Evolutionary conservation across 345 rosid species (phyloP).

Genomic region (Capsella bursapastoris): DNA sequence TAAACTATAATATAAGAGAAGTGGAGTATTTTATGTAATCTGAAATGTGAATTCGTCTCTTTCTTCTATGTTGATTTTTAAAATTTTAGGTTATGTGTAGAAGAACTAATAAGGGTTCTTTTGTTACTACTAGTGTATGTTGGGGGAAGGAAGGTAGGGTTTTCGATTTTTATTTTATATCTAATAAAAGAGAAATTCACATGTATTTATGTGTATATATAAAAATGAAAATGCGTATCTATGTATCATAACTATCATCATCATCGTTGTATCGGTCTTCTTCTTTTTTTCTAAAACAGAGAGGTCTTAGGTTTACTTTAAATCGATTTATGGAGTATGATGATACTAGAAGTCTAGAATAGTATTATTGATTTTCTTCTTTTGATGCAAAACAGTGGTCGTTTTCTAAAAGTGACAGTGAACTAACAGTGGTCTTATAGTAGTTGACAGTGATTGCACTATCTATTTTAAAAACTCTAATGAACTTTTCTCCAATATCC

Average conservation of each 20-base stretch:
- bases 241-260: constrained; percentile 3
- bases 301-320: constrained; percentile 39
- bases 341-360: constrained; percentile 21
- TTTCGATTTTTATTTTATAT: constrained; percentile 26
- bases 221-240: neutral
- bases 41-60: constrained; percentile 37
- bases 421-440: constrained; percentile 43
- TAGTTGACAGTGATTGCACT: constrained; percentile 41
- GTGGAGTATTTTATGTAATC: constrained; percentile 36
- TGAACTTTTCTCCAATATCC: neutral
- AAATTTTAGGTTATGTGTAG: constrained; percentile 29
- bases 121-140: constrained; percentile 37
- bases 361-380: constrained; percentile 28
- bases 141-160: constrained; percentile 41
- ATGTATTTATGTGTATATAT: constrained; percentile 3
- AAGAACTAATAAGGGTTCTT: constrained; percentile 31
- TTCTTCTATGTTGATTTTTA: constrained; percentile 30
- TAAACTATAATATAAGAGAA: constrained; percentile 15
- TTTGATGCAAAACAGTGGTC: constrained; percentile 44
- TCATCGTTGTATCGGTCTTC: constrained; percentile 8
- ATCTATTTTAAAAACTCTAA: constrained; percentile 14
- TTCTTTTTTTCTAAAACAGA: constrained; percentile 23
- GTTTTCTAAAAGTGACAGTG: constrained; percentile 42
- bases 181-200: constrained; percentile 24
- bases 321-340: constrained; percentile 24